A percentile compares a stretch with the other conserved stretches of the same genome.
phyloP scores from a whole-genome alignment of 2,329 filamentous ascomycete species.

The Colletotrichum paranaense region DNA sequence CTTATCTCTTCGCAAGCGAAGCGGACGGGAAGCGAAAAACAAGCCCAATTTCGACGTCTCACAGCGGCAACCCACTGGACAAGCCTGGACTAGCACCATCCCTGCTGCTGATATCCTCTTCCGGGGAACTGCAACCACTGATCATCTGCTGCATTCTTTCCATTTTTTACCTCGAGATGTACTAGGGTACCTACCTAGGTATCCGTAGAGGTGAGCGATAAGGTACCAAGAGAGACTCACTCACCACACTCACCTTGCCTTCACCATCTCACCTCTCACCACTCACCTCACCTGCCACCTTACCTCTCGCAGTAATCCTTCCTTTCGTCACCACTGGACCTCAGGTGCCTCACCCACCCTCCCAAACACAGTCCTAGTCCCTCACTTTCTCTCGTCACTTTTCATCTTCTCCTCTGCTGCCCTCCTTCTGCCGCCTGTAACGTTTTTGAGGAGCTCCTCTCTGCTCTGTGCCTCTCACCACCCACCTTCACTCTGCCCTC shows the following conservation, averaged over 20 bases:
- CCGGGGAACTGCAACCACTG: conserved; percentile 23
- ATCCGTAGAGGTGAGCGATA: background rate
- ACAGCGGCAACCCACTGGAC: background rate
- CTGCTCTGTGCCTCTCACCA: background rate
- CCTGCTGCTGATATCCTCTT: conserved; percentile 21
- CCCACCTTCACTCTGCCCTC: background rate
- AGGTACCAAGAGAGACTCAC: background rate
- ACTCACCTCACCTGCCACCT: conserved; percentile 6
- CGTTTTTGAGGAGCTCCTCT: background rate
- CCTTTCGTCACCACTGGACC: background rate
- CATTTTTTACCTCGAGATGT: background rate
- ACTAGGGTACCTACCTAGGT: background rate
- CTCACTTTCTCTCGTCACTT: background rate
- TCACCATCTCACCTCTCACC: background rate
- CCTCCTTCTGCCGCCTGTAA: background rate
- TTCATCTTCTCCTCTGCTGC: background rate
- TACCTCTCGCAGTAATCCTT: background rate
- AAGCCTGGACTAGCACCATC: background rate
- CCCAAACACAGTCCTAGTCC: background rate
- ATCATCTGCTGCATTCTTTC: background rate
- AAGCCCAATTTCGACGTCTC: conserved; percentile 19
- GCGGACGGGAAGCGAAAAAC: conserved; percentile 9
- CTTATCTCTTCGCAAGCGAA: background rate
- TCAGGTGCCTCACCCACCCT: background rate
- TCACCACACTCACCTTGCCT: background rate